phyloP scores from a whole-genome alignment of 768 basidiomycete genomes.

The Pleurotus ostreatus region DNA sequence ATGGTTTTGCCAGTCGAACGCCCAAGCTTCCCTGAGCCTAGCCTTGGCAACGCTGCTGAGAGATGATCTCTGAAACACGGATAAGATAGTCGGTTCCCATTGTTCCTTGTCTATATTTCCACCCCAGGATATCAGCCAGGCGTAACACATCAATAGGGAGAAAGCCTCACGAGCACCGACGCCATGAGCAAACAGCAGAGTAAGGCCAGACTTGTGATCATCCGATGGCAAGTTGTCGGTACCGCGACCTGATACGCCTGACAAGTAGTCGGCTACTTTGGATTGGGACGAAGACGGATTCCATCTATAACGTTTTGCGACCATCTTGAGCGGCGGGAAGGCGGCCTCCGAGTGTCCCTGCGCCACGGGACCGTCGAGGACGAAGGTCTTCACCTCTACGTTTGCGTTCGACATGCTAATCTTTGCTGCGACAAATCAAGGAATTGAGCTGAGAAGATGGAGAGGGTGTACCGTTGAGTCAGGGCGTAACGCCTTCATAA shows the following conservation, averaged over 20 bases:
- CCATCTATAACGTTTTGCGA: not conserved
- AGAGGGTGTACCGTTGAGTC: too few relatives aligned
- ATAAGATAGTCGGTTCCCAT: constrained; percentile 45
- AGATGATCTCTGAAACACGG: constrained; percentile 23
- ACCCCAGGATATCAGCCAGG: not conserved
- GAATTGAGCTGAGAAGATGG: too few relatives aligned
- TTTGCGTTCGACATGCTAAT: not conserved
- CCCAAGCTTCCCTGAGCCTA: constrained; percentile 42
- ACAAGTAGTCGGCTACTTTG: not conserved
- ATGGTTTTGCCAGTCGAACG: constrained; percentile 48
- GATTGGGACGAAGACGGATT: not conserved
- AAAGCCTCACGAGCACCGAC: constrained; percentile 3
- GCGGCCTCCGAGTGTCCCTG: not conserved
- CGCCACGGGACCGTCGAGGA: not conserved
- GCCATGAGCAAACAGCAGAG: not conserved
- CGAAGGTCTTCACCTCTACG: not conserved
- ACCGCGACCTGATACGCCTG: not conserved
- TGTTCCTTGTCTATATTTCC: constrained; percentile 46
- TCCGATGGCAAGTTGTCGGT: not conserved
- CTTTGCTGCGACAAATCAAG: too few relatives aligned
- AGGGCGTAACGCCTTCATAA: too few relatives aligned
- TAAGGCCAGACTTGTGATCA: not conserved
- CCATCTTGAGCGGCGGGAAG: not conserved
- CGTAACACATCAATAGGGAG: not conserved
- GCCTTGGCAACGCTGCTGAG: not conserved